These are phyloP conservation scores for Kodamaea neixiangensis DNA, from an alignment of 805 yeast genomes.

Conservation along the genomic window DNA sequence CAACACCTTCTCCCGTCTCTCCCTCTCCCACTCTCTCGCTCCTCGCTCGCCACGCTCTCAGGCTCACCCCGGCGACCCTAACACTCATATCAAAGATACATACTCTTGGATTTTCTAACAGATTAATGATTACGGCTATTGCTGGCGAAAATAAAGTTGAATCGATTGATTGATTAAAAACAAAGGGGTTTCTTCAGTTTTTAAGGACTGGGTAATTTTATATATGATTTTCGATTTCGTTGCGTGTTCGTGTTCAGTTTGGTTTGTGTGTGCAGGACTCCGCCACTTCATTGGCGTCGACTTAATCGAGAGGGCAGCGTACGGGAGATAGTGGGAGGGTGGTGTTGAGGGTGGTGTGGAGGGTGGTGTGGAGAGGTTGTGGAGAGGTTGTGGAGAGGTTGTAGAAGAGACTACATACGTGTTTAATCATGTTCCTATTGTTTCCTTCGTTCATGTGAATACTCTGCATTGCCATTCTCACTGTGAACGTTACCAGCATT, in stretches of 20 bases:
- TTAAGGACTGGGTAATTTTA: neutral
- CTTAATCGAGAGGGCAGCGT: no score
- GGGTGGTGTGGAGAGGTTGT: no score
- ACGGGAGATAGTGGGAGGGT: neutral
- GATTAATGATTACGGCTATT: neutral
- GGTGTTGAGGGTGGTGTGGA: no score
- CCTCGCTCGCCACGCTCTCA: neutral
- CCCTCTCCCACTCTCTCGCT: neutral
- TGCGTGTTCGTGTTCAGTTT: constrained; percentile 4
- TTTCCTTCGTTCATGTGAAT: no score
- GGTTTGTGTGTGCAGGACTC: neutral
- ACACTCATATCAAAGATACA: neutral
- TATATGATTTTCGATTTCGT: constrained; percentile 1
- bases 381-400: no score
- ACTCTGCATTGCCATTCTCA: no score
- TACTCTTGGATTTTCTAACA: constrained; percentile 1
- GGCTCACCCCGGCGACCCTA: neutral
- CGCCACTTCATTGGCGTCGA: neutral
- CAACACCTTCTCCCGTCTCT: neutral
- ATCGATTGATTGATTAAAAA: constrained; percentile 19
- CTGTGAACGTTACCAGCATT: no score
- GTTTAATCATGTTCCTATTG: no score
- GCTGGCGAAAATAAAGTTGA: constrained; percentile 12
- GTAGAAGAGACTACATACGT: no score
- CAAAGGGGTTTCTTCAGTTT: constrained; percentile 13